These are phyloP conservation scores for Marchantia paleacea DNA, from an alignment of 225 moss, liverwort and hornwort genomes.

Conservation along the genomic window DNA sequence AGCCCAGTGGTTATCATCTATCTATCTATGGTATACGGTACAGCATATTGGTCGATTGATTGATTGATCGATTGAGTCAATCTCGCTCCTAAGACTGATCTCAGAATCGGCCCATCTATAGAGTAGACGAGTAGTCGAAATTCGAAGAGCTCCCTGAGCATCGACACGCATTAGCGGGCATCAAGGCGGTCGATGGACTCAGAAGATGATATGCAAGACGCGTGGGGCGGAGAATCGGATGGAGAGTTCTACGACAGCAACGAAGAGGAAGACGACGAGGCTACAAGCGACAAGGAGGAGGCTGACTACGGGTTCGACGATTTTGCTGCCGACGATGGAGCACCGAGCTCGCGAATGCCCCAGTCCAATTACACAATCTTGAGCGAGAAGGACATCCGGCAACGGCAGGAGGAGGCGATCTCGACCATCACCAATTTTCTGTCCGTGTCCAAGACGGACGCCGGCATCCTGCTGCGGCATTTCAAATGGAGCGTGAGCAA, in stretches of 20 bases:
- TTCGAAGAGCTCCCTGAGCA: too few relatives aligned
- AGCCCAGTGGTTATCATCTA: too few relatives aligned
- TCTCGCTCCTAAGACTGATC: too few relatives aligned
- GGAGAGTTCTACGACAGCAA: conserved; percentile 40
- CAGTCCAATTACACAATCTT: conserved; percentile 87
- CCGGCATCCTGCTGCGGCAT: conserved; percentile 82
- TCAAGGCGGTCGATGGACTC: conserved; percentile 34
- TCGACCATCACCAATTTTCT: conserved; percentile 81
- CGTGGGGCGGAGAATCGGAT: conserved; percentile 47
- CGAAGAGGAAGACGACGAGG: conserved; percentile 44
- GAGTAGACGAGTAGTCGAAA: too few relatives aligned
- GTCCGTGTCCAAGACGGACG: conserved; percentile 74
- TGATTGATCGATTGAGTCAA: too few relatives aligned
- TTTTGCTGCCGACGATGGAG: conserved; percentile 30
- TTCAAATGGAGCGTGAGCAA: conserved; percentile 98
- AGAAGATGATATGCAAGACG: conserved; percentile 56
- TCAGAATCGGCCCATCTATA: too few relatives aligned
- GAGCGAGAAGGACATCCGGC: conserved; percentile 84
- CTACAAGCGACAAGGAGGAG: conserved; percentile 38
- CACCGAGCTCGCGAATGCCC: conserved; percentile 35
- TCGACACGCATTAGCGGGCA: too few relatives aligned
- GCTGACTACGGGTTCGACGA: conserved; percentile 44
- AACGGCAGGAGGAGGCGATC: conserved; percentile 77
- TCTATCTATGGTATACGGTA: too few relatives aligned
- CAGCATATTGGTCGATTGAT: too few relatives aligned